These are phyloP conservation scores for Vigna trinervia DNA, from an alignment of 306 rosid genomes.

Conservation along the genomic window DNA sequence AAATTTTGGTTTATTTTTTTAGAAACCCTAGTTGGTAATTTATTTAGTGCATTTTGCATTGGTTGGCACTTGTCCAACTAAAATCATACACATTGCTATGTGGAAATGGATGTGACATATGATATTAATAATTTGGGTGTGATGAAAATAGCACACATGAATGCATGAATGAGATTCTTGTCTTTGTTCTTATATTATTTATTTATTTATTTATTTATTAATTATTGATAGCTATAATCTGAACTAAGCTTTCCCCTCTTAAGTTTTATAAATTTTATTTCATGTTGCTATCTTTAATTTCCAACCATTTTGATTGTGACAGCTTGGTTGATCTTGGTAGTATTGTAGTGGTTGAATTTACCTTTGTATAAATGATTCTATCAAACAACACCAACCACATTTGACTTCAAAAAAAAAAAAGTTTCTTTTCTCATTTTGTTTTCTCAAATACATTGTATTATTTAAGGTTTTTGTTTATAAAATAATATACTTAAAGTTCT, in stretches of 20 bases:
- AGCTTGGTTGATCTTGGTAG: constrained; percentile 31
- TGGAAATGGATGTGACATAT: background rate
- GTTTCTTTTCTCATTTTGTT: too few species aligned
- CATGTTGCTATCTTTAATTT: constrained; percentile 20
- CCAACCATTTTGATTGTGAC: constrained; percentile 41
- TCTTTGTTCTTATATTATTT: background rate
- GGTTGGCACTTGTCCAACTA: background rate
- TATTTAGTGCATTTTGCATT: constrained; percentile 13
- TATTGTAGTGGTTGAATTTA: constrained; percentile 37
- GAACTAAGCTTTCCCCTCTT: constrained; percentile 17
- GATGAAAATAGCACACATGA: background rate
- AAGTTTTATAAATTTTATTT: constrained; percentile 7
- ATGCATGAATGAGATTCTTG: background rate
- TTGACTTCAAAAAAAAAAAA: constrained; percentile 12
- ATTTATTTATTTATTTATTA: background rate
- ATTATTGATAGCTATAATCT: constrained; percentile 3
- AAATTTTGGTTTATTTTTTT: background rate
- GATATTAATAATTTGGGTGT: background rate
- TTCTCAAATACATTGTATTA: too few species aligned
- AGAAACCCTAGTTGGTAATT: background rate
- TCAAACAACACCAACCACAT: constrained; percentile 42
- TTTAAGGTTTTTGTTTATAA: too few species aligned
- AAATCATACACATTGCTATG: background rate
- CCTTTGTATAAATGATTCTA: constrained; percentile 36
- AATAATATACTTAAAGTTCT: too few species aligned